Conservation (phyloP, 2,329 filamentous ascomycete genomes). For the Myotisia sp. region DNA sequence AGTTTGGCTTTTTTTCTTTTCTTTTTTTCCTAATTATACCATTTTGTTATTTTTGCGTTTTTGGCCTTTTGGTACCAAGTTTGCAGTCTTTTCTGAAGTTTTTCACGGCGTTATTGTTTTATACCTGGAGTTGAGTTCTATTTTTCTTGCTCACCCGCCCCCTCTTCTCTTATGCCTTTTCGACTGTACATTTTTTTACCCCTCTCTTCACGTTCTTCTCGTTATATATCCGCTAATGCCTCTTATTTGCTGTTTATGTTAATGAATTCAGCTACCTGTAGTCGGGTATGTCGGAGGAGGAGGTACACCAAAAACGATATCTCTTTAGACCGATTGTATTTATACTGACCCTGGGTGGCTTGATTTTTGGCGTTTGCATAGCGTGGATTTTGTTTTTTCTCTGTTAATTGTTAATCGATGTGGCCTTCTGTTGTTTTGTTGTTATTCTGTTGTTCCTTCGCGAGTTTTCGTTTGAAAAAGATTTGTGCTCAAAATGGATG, state of each 20-base stretch:
- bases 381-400: slow-evolving; percentile 2
- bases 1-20: neutral
- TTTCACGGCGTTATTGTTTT: neutral
- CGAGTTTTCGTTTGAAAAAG: too few relatives aligned
- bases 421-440: too few relatives aligned
- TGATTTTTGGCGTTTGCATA: slow-evolving; percentile 5
- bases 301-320: slow-evolving; percentile 3
- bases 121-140: neutral
- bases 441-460: too few relatives aligned
- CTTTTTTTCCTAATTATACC: neutral
- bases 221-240: neutral
- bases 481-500: too few relatives aligned
- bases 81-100: neutral
- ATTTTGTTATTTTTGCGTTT: neutral
- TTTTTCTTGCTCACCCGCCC: neutral
- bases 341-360: slow-evolving; percentile 2
- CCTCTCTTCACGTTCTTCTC: neutral
- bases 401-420: too few relatives aligned
- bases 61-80: neutral
- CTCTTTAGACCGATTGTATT: slow-evolving; percentile 5
- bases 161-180: neutral
- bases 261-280: neutral
- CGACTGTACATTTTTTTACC: neutral
- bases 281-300: slow-evolving; percentile 4
- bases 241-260: neutral